phyloP scores from a whole-genome alignment of 345 rosid genomes.

The Hevea brasiliensis region DNA sequence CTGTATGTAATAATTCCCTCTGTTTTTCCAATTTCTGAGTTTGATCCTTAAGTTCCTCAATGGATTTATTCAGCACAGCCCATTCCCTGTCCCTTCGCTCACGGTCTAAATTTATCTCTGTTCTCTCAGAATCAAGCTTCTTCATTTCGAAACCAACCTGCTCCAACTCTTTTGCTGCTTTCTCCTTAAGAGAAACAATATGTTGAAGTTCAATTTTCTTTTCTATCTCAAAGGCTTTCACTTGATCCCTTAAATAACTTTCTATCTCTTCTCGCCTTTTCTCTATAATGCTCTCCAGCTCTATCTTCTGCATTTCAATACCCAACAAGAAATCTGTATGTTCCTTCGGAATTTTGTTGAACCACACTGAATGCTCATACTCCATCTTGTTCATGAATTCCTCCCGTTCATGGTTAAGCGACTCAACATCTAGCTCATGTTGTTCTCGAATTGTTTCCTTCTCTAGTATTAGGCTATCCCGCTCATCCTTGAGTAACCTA shows the following conservation, averaged over 20 bases:
- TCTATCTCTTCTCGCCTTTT: slow-evolving; percentile 83
- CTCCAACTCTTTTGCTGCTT: slow-evolving; percentile 64
- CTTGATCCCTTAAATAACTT: slow-evolving; percentile 62
- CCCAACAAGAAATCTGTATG: slow-evolving; percentile 77
- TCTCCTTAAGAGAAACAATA: slow-evolving; percentile 64
- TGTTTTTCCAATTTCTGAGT: slow-evolving; percentile 74
- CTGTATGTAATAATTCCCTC: slow-evolving; percentile 72
- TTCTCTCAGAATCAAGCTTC: slow-evolving; percentile 77
- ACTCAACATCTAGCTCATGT: slow-evolving; percentile 57
- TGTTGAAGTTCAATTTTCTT: slow-evolving; percentile 66
- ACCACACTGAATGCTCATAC: slow-evolving; percentile 79
- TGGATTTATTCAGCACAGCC: slow-evolving; percentile 64
- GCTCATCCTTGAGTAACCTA: slow-evolving; percentile 78
- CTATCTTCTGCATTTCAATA: slow-evolving; percentile 79
- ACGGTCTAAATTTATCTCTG: slow-evolving; percentile 74
- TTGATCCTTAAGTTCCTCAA: slow-evolving; percentile 80
- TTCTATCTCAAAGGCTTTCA: slow-evolving; percentile 76
- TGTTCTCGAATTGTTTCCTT: slow-evolving; percentile 68
- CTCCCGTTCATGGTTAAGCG: slow-evolving; percentile 68
- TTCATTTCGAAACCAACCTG: slow-evolving; percentile 62
- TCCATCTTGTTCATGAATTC: slow-evolving; percentile 81
- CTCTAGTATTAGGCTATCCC: slow-evolving; percentile 65
- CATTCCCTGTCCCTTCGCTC: slow-evolving; percentile 81
- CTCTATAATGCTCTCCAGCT: slow-evolving; percentile 70
- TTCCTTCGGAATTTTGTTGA: slow-evolving; percentile 77